phyloP scores from a whole-genome alignment of 768 basidiomycete species.

The Postia placenta region DNA sequence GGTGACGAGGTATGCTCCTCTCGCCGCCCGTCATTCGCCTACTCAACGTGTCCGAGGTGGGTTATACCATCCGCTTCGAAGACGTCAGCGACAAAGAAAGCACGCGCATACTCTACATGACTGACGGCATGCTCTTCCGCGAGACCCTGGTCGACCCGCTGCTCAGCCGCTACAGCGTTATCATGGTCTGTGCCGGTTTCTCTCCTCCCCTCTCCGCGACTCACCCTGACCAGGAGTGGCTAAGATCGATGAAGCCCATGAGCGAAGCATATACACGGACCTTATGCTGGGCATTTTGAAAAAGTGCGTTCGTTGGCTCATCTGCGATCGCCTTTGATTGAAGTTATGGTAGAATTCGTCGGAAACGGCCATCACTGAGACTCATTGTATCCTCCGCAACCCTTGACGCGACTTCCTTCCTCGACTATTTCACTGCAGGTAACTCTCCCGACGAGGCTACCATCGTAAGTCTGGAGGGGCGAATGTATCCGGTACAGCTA shows the following conservation, averaged over 20 bases:
- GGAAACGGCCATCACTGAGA: constrained; percentile 84
- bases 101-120: constrained; percentile 92
- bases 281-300: constrained; percentile 86
- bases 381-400: constrained; percentile 96
- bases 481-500: constrained; percentile 92
- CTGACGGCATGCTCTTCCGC: constrained; percentile 96
- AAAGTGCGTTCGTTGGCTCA: constrained; percentile 51
- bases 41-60: constrained; percentile 53
- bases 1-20: constrained; percentile 71
- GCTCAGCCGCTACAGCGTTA: constrained; percentile 86
- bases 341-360: constrained; percentile 63
- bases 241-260: constrained; percentile 97
- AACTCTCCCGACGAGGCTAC: constrained; percentile 63
- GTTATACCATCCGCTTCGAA: constrained; percentile 96
- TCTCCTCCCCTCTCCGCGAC: constrained; percentile 3
- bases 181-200: constrained; percentile 64
- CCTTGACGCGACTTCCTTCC: constrained; percentile 84
- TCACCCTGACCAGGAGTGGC: constrained; percentile 15
- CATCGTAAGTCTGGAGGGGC: constrained; percentile 87
- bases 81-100: constrained; percentile 80
- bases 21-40: background rate
- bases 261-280: constrained; percentile 94
- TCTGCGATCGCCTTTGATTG: background rate
- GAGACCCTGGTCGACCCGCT: constrained; percentile 91
- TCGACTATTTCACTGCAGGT: constrained; percentile 79